Evolutionary conservation across 129 eudicot species (phyloP).

Genomic region (Flaveria sonorensis): DNA sequence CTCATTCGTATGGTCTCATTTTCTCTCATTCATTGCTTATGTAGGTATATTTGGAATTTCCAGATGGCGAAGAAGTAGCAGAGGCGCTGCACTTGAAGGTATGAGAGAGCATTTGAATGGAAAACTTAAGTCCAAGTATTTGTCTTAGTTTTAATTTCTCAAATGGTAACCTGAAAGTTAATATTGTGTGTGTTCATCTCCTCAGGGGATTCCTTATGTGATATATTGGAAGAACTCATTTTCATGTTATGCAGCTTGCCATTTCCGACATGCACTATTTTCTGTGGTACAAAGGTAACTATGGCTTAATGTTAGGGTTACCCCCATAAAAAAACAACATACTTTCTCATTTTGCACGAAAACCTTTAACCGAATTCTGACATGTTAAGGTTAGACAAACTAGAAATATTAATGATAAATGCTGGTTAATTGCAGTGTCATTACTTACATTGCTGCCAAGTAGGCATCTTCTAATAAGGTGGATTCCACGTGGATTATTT

Average conservation of each 20-base stretch:
- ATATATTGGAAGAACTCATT: conserved; percentile 79
- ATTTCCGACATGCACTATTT: conserved; percentile 86
- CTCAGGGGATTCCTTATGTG: conserved; percentile 91
- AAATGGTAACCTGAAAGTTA: conserved; percentile 8
- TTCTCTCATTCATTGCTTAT: conserved; percentile 26
- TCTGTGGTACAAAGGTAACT: conserved; percentile 83
- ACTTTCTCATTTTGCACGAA: not conserved
- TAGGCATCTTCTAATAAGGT: not conserved
- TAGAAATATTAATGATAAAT: not conserved
- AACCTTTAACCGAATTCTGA: not conserved
- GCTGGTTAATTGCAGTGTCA: too few species aligned
- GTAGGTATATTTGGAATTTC: conserved; percentile 84
- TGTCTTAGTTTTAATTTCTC: not conserved
- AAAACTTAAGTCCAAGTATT: not conserved
- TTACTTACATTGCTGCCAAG: not conserved
- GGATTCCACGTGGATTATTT: not conserved
- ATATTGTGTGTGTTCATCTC: conserved; percentile 17
- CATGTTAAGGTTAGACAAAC: not conserved
- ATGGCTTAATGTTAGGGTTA: not conserved
- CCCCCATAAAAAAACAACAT: not conserved
- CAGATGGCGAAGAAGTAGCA: conserved; percentile 77
- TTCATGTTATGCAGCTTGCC: conserved; percentile 72
- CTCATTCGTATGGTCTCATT: conserved; percentile 17
- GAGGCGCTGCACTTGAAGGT: conserved; percentile 80
- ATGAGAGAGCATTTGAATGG: conserved; percentile 19